Evolutionary conservation across 306 rosid genomes (phyloP), one percentile per base, ranked within the genome.

Genomic region (Glycine tomentella): DNA sequence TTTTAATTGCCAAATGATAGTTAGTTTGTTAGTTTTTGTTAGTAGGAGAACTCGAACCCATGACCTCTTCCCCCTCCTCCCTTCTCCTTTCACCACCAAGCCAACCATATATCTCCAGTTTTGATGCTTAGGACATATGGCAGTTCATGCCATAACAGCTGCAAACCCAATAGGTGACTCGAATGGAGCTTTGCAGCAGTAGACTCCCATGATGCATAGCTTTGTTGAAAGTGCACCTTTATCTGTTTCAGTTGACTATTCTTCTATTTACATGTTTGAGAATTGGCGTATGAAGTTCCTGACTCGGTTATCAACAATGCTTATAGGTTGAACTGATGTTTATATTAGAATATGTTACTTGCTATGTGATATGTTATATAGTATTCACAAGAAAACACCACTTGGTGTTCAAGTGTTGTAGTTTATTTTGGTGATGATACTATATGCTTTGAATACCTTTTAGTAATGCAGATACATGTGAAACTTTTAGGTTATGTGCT

Each of bases 401-500:
- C 17, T 52, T 71, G 82, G 3, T 78, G 42, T 71, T 42, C 7
- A 34, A 74, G 76, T 71, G 33, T 63, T 69, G 59, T 46, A 64
- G 73, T 51, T 69, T 71, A 52, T 25, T 80, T 53, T 48, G 38
- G 5, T 42, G 76, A 74, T 55, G 31, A 69, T 77, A 65, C 31
- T 9, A 12, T 16, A 52, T 13, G 52, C 38, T 72, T 58, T 33
- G 20, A 48, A 14, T 57, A 51, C 62, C 49, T 50, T n/a, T n/a
- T 16, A 8, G 13, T 81, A 73, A 78, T 84, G 58, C 80, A 48
- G 82, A 72, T 74, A n/a, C 48, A 52, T 73, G 51, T 62, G 74
- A 61, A 72, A 72, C 31, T 65, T 86, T 76, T 59, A 95, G 98
- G 98, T 79, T 90, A 84, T 85, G 92, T 83, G 52, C 93, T 96